These are phyloP conservation scores for Cryptosporidium parvum DNA, from an alignment of 169 alveolate species.

Conservation along the genomic window DNA sequence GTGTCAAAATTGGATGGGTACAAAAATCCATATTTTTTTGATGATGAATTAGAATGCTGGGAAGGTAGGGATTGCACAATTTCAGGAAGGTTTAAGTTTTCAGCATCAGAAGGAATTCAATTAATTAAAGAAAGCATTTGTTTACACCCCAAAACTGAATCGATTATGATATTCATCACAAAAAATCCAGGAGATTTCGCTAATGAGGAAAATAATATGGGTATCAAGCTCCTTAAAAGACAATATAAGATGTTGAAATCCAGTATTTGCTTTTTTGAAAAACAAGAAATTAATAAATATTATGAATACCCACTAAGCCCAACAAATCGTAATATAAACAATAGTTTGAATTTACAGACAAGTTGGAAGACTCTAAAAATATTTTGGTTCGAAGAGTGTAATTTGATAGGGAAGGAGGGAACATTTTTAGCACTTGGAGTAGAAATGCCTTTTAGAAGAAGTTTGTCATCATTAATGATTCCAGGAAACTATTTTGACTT, in stretches of 20 bases:
- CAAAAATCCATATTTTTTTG: slow-evolving; percentile 49
- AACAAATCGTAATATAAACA: neutral
- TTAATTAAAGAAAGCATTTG: slow-evolving; percentile 41
- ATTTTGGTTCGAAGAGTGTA: slow-evolving; percentile 47
- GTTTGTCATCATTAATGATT: slow-evolving; percentile 18
- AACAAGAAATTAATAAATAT: neutral
- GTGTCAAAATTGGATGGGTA: slow-evolving; percentile 49
- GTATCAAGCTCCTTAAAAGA: slow-evolving; percentile 27
- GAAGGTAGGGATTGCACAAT: slow-evolving; percentile 62
- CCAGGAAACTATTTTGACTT: neutral
- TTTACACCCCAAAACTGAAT: neutral
- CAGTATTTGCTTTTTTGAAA: slow-evolving; percentile 1
- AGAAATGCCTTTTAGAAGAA: slow-evolving; percentile 57
- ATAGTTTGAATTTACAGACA: neutral
- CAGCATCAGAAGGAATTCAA: slow-evolving; percentile 49
- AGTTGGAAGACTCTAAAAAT: slow-evolving; percentile 24
- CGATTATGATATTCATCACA: slow-evolving; percentile 20
- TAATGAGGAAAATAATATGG: slow-evolving; percentile 23
- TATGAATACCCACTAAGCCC: slow-evolving; percentile 5
- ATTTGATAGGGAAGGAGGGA: slow-evolving; percentile 31
- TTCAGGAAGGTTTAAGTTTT: slow-evolving; percentile 45
- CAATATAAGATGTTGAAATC: slow-evolving; percentile 28
- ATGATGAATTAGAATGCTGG: slow-evolving; percentile 61
- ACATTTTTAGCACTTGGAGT: slow-evolving; percentile 44
- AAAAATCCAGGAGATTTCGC: neutral